These are phyloP conservation scores for Phytophthora tentaculata DNA, from an alignment of 352 stramenopile species.

Conservation along the genomic window DNA sequence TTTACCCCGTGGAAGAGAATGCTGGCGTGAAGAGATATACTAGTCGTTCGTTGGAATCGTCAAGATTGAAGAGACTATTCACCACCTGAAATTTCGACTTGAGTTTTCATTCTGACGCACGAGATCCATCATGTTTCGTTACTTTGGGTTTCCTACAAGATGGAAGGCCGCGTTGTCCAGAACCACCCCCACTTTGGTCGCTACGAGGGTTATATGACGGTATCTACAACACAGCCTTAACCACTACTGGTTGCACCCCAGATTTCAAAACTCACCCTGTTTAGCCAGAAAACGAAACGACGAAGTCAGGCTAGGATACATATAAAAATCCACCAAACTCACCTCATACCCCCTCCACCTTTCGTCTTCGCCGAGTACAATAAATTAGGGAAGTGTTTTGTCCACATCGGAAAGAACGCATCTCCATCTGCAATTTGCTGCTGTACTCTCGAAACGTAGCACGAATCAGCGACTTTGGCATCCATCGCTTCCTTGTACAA, in stretches of 20 bases:
- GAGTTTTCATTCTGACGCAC: too few species aligned
- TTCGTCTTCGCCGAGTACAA: conserved; percentile 40
- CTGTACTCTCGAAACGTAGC: conserved; percentile 72
- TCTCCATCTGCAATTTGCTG: conserved; percentile 49
- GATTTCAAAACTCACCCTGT: conserved; percentile 49
- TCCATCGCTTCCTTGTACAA: conserved; percentile 68
- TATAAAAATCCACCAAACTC: not conserved
- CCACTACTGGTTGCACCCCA: conserved; percentile 18
- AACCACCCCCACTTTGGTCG: too few species aligned
- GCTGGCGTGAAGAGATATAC: too few species aligned
- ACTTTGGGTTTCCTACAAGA: too few species aligned
- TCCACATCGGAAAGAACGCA: conserved; percentile 68
- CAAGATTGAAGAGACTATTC: too few species aligned
- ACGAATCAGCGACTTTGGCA: conserved; percentile 50
- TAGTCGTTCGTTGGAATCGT: too few species aligned
- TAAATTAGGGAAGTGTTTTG: conserved; percentile 43
- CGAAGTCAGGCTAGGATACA: not conserved
- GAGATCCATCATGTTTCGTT: too few species aligned
- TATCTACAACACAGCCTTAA: too few species aligned
- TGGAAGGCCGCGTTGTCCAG: too few species aligned
- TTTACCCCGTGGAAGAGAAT: too few species aligned
- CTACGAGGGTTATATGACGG: too few species aligned
- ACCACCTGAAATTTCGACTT: too few species aligned
- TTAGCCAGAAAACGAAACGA: not conserved
- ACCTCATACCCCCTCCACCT: conserved; percentile 30